These are phyloP conservation scores for Citrus reticulata DNA, from an alignment of 345 rosid genomes.

Conservation along the genomic window DNA sequence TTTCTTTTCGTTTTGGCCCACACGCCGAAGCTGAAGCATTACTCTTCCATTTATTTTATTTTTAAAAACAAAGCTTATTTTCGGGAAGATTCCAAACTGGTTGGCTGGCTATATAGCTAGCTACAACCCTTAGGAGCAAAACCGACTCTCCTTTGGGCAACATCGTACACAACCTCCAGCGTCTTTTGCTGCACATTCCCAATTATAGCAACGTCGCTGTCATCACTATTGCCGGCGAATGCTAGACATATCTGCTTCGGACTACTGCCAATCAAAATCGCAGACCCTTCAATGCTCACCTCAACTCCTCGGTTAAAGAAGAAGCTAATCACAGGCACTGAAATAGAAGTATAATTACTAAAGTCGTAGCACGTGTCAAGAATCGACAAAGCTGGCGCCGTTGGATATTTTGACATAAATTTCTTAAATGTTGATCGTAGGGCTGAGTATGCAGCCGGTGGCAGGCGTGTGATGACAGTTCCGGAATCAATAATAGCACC, in stretches of 20 bases:
- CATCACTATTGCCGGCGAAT: slow-evolving; percentile 60
- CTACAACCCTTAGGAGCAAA: slow-evolving; percentile 59
- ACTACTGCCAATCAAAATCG: slow-evolving; percentile 30
- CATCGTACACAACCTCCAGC: slow-evolving; percentile 68
- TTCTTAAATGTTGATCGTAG: slow-evolving; percentile 38
- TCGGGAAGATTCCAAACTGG: background rate
- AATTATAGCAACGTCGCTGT: slow-evolving; percentile 37
- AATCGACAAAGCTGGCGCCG: slow-evolving; percentile 40
- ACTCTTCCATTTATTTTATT: too few species aligned
- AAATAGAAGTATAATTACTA: slow-evolving; percentile 25
- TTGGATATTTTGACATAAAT: slow-evolving; percentile 53
- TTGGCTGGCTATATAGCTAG: slow-evolving; percentile 3
- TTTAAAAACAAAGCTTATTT: background rate
- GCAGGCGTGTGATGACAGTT: slow-evolving; percentile 73
- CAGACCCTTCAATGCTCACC: slow-evolving; percentile 38
- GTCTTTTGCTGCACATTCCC: slow-evolving; percentile 80
- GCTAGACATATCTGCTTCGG: slow-evolving; percentile 74
- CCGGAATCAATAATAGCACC: slow-evolving; percentile 82
- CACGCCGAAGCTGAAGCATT: too few species aligned
- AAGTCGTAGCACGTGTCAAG: slow-evolving; percentile 78
- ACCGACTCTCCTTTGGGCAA: slow-evolving; percentile 50
- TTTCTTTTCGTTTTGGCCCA: too few species aligned
- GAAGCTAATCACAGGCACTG: slow-evolving; percentile 49
- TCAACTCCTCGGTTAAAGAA: slow-evolving; percentile 39
- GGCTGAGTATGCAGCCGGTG: slow-evolving; percentile 59